Evolutionary conservation across 495 filamentous ascomycete species (phyloP).

Genomic region (Acidiella bohemica): DNA sequence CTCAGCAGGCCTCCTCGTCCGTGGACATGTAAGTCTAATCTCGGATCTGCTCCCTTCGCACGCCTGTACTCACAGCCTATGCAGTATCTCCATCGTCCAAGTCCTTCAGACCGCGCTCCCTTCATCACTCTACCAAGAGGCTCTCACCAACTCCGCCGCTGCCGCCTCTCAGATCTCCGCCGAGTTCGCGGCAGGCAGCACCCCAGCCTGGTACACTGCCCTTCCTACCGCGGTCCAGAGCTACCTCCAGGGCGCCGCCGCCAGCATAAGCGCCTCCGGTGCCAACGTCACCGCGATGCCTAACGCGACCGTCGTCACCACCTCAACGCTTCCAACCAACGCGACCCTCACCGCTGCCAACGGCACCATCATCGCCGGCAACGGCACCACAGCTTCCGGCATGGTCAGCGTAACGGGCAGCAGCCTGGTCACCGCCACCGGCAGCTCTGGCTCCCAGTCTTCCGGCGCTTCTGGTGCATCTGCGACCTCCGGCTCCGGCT

Average conservation of each 20-base stretch:
- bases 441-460: constrained; percentile 1
- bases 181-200: constrained; percentile 18
- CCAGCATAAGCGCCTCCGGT: constrained; percentile 6
- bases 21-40: constrained; percentile 9
- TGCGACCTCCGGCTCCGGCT: too few relatives aligned
- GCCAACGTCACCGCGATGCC: constrained; percentile 2
- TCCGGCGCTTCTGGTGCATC: constrained; percentile 7
- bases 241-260: constrained; percentile 15
- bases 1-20: constrained; percentile 1
- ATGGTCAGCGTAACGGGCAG: constrained; percentile 3
- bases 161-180: constrained; percentile 14
- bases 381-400: not conserved
- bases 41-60: too few relatives aligned
- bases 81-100: constrained; percentile 3
- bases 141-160: constrained; percentile 15
- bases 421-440: constrained; percentile 6
- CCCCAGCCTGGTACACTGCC: constrained; percentile 20
- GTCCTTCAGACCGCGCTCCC: constrained; percentile 17
- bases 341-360: constrained; percentile 2
- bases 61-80: too few relatives aligned
- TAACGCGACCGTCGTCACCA: constrained; percentile 5
- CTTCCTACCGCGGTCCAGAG: constrained; percentile 19
- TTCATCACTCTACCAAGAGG: constrained; percentile 10
- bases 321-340: not conserved
- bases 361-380: constrained; percentile 1